A percentile compares a stretch with the other conserved stretches of the same genome.
Conservation (phyloP, 495 filamentous ascomycete species). For the Talaromyces liani region DNA sequence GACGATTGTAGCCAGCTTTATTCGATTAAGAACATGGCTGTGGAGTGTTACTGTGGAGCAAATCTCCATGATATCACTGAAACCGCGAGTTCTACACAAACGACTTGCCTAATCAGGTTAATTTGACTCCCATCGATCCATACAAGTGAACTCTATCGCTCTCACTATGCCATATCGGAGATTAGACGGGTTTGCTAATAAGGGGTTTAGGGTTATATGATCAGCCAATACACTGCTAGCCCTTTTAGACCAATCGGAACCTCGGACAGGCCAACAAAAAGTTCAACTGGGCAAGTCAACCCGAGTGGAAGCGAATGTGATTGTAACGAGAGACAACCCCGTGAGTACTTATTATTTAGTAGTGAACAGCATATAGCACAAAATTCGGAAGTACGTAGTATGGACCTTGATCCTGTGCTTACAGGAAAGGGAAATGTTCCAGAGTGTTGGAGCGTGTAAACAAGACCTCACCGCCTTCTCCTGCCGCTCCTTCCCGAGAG, state of each 20-base stretch:
- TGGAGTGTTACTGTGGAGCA: background rate
- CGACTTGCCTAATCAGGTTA: background rate
- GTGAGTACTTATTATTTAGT: no score
- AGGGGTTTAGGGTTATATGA: no score
- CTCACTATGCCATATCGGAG: background rate
- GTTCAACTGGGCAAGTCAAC: background rate
- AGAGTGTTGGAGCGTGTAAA: background rate
- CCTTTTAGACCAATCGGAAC: no score
- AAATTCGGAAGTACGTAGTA: no score
- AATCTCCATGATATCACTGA: slow-evolving; percentile 1
- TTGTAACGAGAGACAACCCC: background rate
- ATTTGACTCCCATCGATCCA: background rate
- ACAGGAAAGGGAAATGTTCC: no score
- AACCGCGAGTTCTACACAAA: background rate
- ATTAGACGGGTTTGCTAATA: background rate
- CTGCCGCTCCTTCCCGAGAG: background rate
- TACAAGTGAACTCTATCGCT: background rate
- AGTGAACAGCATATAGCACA: no score
- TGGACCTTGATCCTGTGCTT: no score
- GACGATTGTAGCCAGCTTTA: background rate
- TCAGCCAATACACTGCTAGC: no score
- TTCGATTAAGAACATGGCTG: background rate
- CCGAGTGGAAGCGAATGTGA: background rate
- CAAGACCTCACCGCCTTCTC: background rate
- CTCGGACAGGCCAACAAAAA: background rate